Base-by-base conservation (phyloP, 768 basidiomycete species). In the Polyporus arcularius region DNA sequence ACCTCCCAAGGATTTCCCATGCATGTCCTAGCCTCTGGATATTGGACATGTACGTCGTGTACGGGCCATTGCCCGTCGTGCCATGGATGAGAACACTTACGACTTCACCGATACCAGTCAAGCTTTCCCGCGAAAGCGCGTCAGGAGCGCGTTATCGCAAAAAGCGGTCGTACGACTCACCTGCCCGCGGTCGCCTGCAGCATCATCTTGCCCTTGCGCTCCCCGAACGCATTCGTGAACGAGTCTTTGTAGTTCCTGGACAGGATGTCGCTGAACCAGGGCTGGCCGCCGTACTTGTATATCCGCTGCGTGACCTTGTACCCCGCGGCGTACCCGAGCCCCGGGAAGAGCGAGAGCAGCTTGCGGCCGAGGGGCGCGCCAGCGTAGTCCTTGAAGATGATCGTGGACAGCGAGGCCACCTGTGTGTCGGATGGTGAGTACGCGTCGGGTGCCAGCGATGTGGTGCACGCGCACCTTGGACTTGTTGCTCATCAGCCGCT, bases 231-330 rank as follows among this genome's bases (percentile, higher is more conserved):
- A 69, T 85, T 87, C 56, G 85, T 90, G 78, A 96, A 97, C 55
- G 79, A 70, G n/a, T 82, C 78, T 74, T 90, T 91, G 80, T 89
- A 93, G 76, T 95, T 81, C 69, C 82, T 85, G 65, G 82, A 82
- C 74, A 99, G 87, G 72, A 96, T 68, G 77, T 98, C 97, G 77
- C 94, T 90, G 76, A 98, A 97, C 83, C 88, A 98, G 14, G 96
- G 96, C 77, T 99, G 96, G 5, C 96, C 96, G 63, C 96, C 96
- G 69, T 98, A 99, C 78, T 97, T 99, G 87, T 96, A 96, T 68
- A 94, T 83, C 53, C 95, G 86, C 76, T 98, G 95, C 0, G 93
- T 76, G 70, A 98, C 78, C 75, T 98, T 99, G 86, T 98, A 99
- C 4, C 97, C 96, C 30, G 96, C 97, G 4, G 97, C 96, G 72